Evolutionary conservation across 345 rosid species (phyloP), one percentile per base, ranked within the genome.

Genomic region (Cardiospermum halicacabum): DNA sequence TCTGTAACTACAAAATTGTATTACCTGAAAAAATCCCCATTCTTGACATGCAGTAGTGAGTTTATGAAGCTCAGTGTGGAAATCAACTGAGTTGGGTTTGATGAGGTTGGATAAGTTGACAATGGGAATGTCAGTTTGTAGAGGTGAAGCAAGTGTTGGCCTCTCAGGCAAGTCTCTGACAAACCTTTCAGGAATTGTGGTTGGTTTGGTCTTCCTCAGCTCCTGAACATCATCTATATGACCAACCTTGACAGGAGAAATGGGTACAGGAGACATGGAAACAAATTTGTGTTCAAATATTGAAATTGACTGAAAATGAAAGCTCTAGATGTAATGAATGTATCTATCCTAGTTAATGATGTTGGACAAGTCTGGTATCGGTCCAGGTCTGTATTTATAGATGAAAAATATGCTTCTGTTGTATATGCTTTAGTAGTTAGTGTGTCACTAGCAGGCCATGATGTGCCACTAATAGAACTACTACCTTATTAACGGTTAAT

Each of bases 21-120:
- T n/a, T n/a, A 89, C 98, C 96, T 93, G 97, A 60, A 93, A 93
- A 73, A 93, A 90, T 27, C 98, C 96, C 98, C 98, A 93, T 21
- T 90, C 91, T 66, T 85, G 75, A 75, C 94, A 86, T 65, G 98
- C 98, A 68, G 75, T 80, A 12, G 75, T 76, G 32, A 93, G 85
- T 61, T 76, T 65, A 40, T 69, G 60, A 56, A 80, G 68, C 73
- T 85, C 91, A 49, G 25, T 53, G 28, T 64, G 12, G 58, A 55
- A 66, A 11, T 75, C 82, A 65, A 80, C 78, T 28, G 48, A 68
- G 64, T 55, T 40, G 25, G 73, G 80, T 11, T 74, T 58, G 39
- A 71, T 49, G 67, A 93, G 86, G 70, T 72, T 85, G 22, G 85
- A 86, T 68, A 88, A 75, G 78, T 90, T 82, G 74, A 90, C 78